Evolutionary conservation across 2,329 filamentous ascomycete species (phyloP).

Genomic region (Sporothrix brasiliensis): DNA sequence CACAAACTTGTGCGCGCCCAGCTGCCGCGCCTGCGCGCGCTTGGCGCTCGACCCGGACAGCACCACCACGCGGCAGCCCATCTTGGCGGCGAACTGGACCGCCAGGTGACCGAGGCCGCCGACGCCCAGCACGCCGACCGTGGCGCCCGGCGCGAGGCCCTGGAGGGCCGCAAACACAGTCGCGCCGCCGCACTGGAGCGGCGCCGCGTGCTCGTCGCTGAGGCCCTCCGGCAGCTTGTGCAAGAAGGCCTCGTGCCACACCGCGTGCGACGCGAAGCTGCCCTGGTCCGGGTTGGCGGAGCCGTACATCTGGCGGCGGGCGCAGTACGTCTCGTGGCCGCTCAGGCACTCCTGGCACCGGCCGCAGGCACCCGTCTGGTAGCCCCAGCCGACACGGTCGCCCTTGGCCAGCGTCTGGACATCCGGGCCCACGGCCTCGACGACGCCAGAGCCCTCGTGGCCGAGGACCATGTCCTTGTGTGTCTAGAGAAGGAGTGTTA

Average conservation of each 20-base stretch:
- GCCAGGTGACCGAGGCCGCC: constrained; percentile 23
- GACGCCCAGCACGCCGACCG: constrained; percentile 13
- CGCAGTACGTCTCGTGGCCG: constrained; percentile 18
- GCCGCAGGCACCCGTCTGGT: constrained; percentile 9
- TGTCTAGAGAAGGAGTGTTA: constrained; percentile 6
- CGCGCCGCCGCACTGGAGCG: constrained; percentile 24
- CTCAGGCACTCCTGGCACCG: constrained; percentile 14
- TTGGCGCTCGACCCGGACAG: constrained; percentile 9
- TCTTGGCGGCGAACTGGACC: constrained; percentile 24
- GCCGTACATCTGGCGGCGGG: not conserved
- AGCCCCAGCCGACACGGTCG: constrained; percentile 26
- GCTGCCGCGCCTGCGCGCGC: constrained; percentile 7
- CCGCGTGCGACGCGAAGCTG: constrained; percentile 12
- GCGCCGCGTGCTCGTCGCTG: constrained; percentile 15
- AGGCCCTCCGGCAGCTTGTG: constrained; percentile 15
- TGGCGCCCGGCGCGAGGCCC: not conserved
- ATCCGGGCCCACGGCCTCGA: constrained; percentile 19
- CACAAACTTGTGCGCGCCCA: constrained; percentile 25
- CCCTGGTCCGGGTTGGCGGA: constrained; percentile 2
- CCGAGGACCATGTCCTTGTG: constrained; percentile 6
- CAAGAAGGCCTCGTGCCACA: constrained; percentile 21
- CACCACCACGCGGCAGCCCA: constrained; percentile 23
- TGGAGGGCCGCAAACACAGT: constrained; percentile 12
- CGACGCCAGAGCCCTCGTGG: constrained; percentile 17
- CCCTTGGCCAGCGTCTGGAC: constrained; percentile 22